A percentile compares a stretch with the other conserved stretches of the same genome.
These are phyloP conservation scores for Neoscytalidium dimidiatum DNA, from an alignment of 2,329 filamentous ascomycete genomes.

Conservation along the genomic window DNA sequence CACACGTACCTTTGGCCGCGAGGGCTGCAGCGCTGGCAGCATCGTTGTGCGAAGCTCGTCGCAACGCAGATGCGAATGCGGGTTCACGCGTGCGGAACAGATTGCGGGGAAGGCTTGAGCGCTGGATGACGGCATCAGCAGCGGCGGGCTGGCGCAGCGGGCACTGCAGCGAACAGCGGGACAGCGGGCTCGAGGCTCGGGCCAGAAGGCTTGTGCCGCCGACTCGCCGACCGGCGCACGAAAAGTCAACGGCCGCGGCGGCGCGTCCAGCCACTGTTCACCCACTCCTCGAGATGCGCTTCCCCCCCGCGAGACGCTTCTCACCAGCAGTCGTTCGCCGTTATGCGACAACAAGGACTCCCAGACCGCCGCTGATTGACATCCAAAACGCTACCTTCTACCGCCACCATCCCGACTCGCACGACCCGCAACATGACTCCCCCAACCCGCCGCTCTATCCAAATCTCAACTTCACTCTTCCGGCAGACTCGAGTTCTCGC, in stretches of 20 bases:
- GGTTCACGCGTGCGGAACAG: background rate
- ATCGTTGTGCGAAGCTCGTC: constrained; percentile 25
- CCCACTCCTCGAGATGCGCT: constrained; percentile 4
- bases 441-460: constrained; percentile 73
- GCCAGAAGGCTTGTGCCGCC: no score
- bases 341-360: background rate
- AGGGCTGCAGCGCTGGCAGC: constrained; percentile 42
- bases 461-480: constrained; percentile 69
- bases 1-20: constrained; percentile 39
- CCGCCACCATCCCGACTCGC: constrained; percentile 63
- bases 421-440: constrained; percentile 38
- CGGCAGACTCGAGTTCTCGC: constrained; percentile 51
- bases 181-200: background rate
- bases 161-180: no score
- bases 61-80: no score
- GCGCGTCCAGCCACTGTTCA: background rate
- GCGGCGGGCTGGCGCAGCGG: no score
- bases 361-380: constrained; percentile 49
- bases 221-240: constrained; percentile 2
- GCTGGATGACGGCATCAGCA: background rate
- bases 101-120: background rate
- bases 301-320: background rate
- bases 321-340: background rate
- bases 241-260: background rate
- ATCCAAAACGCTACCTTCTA: constrained; percentile 85